These are phyloP conservation scores for Dactylonectria macrodidyma DNA, from an alignment of 2,329 filamentous ascomycete species.

Conservation along the genomic window DNA sequence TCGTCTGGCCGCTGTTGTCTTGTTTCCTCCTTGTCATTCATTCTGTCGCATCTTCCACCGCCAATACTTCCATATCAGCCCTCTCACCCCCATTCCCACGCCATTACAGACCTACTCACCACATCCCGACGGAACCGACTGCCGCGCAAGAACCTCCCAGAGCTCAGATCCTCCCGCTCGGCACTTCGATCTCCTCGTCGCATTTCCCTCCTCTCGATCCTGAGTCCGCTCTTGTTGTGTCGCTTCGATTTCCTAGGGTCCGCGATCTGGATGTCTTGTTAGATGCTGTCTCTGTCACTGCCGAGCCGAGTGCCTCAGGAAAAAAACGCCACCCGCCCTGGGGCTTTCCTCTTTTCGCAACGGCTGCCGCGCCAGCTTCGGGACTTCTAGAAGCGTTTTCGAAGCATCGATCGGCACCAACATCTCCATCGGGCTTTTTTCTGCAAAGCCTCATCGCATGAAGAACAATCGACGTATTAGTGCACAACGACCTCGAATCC, in stretches of 20 bases:
- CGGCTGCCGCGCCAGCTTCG: not conserved
- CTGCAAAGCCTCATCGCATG: not conserved
- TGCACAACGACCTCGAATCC: not conserved
- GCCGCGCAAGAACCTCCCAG: no score
- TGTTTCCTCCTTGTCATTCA: not conserved
- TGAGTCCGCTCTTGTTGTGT: no score
- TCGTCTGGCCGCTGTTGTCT: no score
- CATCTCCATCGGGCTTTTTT: not conserved
- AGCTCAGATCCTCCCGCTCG: not conserved
- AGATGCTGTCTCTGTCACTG: not conserved
- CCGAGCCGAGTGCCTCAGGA: not conserved
- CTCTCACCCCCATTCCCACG: no score
- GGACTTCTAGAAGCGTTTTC: not conserved
- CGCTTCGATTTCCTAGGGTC: no score
- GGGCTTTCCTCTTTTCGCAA: slow-evolving; percentile 1
- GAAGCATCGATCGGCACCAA: not conserved
- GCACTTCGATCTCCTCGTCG: not conserved
- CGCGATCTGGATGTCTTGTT: not conserved
- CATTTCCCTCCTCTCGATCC: not conserved
- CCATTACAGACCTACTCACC: no score
- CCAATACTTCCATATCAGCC: no score
- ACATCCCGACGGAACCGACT: no score
- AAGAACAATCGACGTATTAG: no score
- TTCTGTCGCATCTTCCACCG: not conserved
- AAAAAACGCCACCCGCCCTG: slow-evolving; percentile 19